Base-by-base conservation (phyloP, 2,329 filamentous ascomycete species). In the Ceratocystis diversiconidia region DNA sequence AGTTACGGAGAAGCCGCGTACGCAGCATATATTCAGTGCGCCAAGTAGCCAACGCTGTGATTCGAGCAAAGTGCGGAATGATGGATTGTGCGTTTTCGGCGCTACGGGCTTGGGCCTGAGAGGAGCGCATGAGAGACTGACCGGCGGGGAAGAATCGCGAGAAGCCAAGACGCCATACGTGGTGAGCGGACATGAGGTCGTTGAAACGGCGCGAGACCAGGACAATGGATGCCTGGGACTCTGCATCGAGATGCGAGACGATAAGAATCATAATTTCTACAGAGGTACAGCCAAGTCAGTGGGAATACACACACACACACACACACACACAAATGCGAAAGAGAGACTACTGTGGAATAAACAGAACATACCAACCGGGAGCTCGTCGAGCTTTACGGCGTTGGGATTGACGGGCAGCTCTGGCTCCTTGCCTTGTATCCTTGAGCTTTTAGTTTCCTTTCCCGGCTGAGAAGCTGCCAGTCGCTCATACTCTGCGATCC, bases 101-200 rank as follows among this genome's bases (percentile, higher is more conserved):
- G 60, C 57, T 28, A 7, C 60, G 65, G 22, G 30, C 52, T 19
- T 48, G 61, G 10, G 7, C 7, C 30, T 30, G 25, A 17, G 25
- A 59, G 30, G 10, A 8, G 30, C 61, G 44, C 6, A 41, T n/a
- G n/a, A 32, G 30, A 22, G 72, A 5, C 80, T 80, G 71, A 28
- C 87, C 84, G 1, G 89, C 91, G 0, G 90, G 90, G 71, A 97
- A 99, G 76, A 86, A 92, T 68, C 92, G 90, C 70, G 90, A 83
- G 73, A 97, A 97, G 5, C 92, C 92, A 73, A 91, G 89, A 69
- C 90, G 85, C 92, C 92, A 97, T 6, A 91, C 91, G 76, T 96
- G 90, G 17, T 92, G 90, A 1, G 89, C 92, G 3, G 90, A 96
- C 65, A 97, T 88, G 50, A 97, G 79, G 63, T 82, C 81, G 74